These are phyloP conservation scores for Mentha longifolia DNA, from an alignment of 257 asterid genomes.

Conservation along the genomic window DNA sequence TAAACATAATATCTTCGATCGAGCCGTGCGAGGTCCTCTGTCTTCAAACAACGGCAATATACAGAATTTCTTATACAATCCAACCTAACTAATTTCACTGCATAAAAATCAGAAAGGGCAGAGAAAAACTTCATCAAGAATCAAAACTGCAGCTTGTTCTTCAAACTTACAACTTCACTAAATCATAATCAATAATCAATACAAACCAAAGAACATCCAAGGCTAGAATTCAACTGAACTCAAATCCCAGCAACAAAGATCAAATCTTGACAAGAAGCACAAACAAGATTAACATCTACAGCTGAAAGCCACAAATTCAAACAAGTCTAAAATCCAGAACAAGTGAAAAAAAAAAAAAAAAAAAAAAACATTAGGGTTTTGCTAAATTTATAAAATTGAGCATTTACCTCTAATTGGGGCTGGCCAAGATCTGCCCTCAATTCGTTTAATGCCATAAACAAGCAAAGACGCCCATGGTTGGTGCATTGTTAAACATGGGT, in stretches of 20 bases:
- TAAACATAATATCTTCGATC: too few species aligned
- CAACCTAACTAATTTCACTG: neutral
- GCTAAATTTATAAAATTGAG: neutral
- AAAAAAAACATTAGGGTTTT: neutral
- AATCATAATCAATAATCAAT: neutral
- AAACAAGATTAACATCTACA: neutral
- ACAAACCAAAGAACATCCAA: neutral
- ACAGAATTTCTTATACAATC: slow-evolving; percentile 1
- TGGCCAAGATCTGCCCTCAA: slow-evolving; percentile 98
- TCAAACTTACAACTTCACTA: neutral
- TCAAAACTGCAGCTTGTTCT: neutral
- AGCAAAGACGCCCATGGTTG: slow-evolving; percentile 99
- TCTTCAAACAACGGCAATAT: neutral
- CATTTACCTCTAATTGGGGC: slow-evolving; percentile 71
- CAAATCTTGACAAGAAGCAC: neutral
- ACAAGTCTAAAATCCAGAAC: slow-evolving; percentile 10
- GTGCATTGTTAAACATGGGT: slow-evolving; percentile 96
- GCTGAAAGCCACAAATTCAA: slow-evolving; percentile 6
- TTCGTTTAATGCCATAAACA: slow-evolving; percentile 86
- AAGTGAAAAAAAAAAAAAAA: too few species aligned
- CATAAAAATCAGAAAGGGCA: neutral
- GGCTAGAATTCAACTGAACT: slow-evolving; percentile 8
- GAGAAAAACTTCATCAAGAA: neutral
- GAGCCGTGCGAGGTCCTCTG: too few species aligned
- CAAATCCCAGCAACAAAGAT: neutral